Conservation (phyloP, 768 basidiomycete species). For the Boletus subcaerulescens region DNA sequence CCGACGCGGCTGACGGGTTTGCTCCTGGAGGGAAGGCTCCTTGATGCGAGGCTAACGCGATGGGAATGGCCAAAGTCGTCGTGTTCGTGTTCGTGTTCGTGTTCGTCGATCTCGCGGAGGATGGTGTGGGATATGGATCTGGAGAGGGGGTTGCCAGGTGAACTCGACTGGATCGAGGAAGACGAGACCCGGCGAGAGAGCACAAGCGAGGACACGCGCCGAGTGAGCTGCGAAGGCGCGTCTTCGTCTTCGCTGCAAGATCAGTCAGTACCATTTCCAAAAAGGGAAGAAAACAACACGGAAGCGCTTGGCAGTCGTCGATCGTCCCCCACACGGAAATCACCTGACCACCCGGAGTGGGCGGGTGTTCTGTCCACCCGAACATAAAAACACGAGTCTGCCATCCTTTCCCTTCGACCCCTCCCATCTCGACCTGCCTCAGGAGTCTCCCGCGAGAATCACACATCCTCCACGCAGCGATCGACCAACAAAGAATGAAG, state of each 20-base stretch:
- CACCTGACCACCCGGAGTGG: not conserved
- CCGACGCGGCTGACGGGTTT: slow-evolving; percentile 19
- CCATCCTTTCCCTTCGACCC: not conserved
- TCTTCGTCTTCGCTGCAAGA: slow-evolving; percentile 65
- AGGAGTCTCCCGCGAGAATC: no score
- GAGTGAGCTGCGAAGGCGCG: slow-evolving; percentile 63
- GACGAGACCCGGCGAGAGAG: slow-evolving; percentile 46
- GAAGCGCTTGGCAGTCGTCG: slow-evolving; percentile 8
- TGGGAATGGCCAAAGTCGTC: slow-evolving; percentile 27
- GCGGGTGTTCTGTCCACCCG: not conserved
- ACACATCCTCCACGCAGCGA: no score
- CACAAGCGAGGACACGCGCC: slow-evolving; percentile 57
- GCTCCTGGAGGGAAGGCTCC: slow-evolving; percentile 25
- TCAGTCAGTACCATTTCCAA: not conserved
- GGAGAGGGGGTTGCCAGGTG: slow-evolving; percentile 19
- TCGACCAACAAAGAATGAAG: not conserved
- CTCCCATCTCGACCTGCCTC: not conserved
- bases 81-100: not conserved
- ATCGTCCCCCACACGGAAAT: slow-evolving; percentile 5
- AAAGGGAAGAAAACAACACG: slow-evolving; percentile 5
- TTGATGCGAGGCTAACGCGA: slow-evolving; percentile 10
- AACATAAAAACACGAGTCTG: slow-evolving; percentile 10
- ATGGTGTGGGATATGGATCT: slow-evolving; percentile 29
- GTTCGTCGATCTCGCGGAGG: slow-evolving; percentile 31
- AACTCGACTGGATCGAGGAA: slow-evolving; percentile 35